A percentile compares a stretch with the other conserved stretches of the same genome.
Conservation (phyloP, 106 monocot species). For the Xerophyta viscosa region DNA sequence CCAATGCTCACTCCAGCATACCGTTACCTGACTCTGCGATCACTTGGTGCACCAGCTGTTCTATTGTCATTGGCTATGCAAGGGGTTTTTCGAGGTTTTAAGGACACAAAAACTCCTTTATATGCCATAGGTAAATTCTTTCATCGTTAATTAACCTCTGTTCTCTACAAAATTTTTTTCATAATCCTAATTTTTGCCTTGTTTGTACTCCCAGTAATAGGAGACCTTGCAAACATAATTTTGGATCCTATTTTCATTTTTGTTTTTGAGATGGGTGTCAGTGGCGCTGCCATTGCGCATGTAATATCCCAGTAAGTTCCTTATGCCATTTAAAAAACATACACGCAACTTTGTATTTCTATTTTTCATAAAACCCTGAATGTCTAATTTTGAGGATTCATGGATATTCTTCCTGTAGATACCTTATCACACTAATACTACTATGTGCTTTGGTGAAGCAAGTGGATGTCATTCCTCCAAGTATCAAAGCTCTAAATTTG, state of each 20-base stretch:
- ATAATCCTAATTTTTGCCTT: not conserved
- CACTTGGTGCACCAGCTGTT: slow-evolving; percentile 71
- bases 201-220: slow-evolving; percentile 44
- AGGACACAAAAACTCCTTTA: slow-evolving; percentile 61
- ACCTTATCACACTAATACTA: slow-evolving; percentile 67
- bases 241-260: slow-evolving; percentile 86
- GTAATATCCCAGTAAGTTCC: slow-evolving; percentile 83
- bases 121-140: slow-evolving; percentile 44
- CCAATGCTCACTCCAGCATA: slow-evolving; percentile 49
- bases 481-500: slow-evolving; percentile 57
- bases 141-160: not conserved
- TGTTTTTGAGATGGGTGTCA: slow-evolving; percentile 59
- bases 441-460: slow-evolving; percentile 36
- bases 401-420: slow-evolving; percentile 29
- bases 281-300: slow-evolving; percentile 88
- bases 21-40: slow-evolving; percentile 47
- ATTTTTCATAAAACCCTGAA: too few relatives aligned
- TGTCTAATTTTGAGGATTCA: too few relatives aligned
- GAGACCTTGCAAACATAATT: slow-evolving; percentile 75
- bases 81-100: slow-evolving; percentile 66
- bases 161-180: not conserved
- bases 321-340: not conserved
- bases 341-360: too few relatives aligned
- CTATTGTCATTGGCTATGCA: slow-evolving; percentile 69
- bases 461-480: slow-evolving; percentile 61